Base-by-base conservation (phyloP, 1,284 basidiomycete species). In the Cystobasidium sp. region DNA sequence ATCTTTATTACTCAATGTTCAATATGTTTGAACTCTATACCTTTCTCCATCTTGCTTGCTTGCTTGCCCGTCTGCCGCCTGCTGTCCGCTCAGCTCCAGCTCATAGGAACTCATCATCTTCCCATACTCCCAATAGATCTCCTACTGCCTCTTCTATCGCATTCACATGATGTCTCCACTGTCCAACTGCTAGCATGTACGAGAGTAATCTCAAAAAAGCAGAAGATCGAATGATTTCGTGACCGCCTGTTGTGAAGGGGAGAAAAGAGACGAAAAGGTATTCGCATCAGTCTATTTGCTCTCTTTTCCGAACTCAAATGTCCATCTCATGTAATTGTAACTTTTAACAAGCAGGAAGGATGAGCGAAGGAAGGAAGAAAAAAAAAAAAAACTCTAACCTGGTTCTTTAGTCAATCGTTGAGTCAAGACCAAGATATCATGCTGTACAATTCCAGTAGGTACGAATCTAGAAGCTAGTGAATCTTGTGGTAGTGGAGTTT, bases 401-500 rank as follows among this genome's bases (percentile, higher is more conserved):
- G 39, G 24, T 14, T 69, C 68, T 44, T 51, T 58, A 10, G 47
- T 61, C 18, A 71, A 24, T 16, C 69, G 46, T 14, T 44, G 51
- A 16, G 69, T 64, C 31, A 71, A 47, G 8, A 71, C 69, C 20
- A 71, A 51, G 12, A 63, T 63, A 56, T 71, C 69, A 39, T 71
- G 69, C 43, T 64, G 69, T 37, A 64, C 51, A 18, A 63, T 37
- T 22, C 61, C 69, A 24, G 47, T 39, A n/a, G 69, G 69, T 24
- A 64, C 61, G n/a, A 71, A 63, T 31, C 69, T 24, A 43, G 77
- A 75, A 6, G 75, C 70, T 2, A 80, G 81, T 6, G 80, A 77
- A 24, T 82, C 81, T 18, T 79, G 78, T 18, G 81, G 78, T 8
- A 83, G 79, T 1, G 81, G 82, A 9, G 77, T 75, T 72, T 83